phyloP scores from a whole-genome alignment of 2,329 filamentous ascomycete species.

The Aspergillus oerlinghausenensis region DNA sequence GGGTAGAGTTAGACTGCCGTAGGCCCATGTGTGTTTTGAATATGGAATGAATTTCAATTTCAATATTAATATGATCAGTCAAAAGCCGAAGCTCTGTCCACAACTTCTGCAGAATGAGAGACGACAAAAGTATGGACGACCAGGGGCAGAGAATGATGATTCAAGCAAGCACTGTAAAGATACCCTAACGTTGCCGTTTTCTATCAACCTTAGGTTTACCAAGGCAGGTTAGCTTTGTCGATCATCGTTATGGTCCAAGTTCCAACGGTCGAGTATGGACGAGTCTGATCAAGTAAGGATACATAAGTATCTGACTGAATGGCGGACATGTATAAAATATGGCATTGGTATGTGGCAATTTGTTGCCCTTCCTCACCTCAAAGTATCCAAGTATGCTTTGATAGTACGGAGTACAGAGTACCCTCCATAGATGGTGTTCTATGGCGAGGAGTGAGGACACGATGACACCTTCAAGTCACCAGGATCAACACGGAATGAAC shows the following conservation, averaged over 20 bases:
- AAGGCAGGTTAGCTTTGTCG: not conserved
- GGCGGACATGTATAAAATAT: not conserved
- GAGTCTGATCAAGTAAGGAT: not conserved
- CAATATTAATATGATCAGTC: not conserved
- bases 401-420: not conserved
- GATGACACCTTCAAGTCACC: too few species aligned
- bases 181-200: not conserved
- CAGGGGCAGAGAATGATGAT: not conserved
- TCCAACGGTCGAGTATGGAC: not conserved
- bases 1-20: not conserved
- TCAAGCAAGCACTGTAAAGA: not conserved
- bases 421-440: not conserved
- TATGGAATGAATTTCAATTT: not conserved
- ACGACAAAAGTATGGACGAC: not conserved
- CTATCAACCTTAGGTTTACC: not conserved
- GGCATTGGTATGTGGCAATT: not conserved
- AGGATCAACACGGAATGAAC: not conserved
- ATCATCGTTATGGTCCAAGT: not conserved
- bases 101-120: not conserved
- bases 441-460: not conserved
- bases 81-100: not conserved
- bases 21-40: not conserved
- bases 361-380: not conserved
- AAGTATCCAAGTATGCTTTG: not conserved
- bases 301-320: not conserved